A percentile compares a stretch with the other conserved stretches of the same genome.
Evolutionary conservation across 2,329 filamentous ascomycete species (phyloP).

Genomic region (Claviceps sp.): DNA sequence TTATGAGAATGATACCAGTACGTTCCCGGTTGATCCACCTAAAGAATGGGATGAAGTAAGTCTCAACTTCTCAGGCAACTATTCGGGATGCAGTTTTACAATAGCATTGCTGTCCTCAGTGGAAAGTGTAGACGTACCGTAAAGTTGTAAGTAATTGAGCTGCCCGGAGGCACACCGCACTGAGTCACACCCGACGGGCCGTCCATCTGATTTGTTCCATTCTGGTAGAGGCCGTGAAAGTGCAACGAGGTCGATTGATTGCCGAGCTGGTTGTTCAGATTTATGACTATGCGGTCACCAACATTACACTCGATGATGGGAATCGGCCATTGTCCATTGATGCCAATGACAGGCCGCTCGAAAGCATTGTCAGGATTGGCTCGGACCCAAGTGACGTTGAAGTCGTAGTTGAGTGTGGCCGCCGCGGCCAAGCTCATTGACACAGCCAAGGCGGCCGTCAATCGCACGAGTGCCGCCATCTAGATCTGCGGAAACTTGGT

Average conservation of each 20-base stretch:
- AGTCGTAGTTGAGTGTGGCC: constrained; percentile 45
- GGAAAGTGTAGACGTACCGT: constrained; percentile 28
- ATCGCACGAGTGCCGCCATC: constrained; percentile 9
- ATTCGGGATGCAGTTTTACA: background rate
- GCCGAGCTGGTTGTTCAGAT: constrained; percentile 44
- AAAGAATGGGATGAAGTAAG: background rate
- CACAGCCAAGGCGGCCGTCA: constrained; percentile 7
- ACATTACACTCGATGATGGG: constrained; percentile 50
- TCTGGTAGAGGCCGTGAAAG: constrained; percentile 61
- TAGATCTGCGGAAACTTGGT: background rate
- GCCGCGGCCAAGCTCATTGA: constrained; percentile 12
- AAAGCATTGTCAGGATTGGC: constrained; percentile 58
- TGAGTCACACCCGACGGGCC: constrained; percentile 54
- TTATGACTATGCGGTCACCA: constrained; percentile 48
- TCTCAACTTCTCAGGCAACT: background rate
- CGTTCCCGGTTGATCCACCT: constrained; percentile 54
- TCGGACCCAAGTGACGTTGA: constrained; percentile 57
- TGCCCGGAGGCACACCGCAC: constrained; percentile 50
- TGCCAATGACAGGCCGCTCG: constrained; percentile 55
- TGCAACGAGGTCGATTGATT: constrained; percentile 51
- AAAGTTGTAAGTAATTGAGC: constrained; percentile 57
- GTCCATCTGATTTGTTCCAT: constrained; percentile 57
- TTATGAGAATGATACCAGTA: constrained; percentile 72
- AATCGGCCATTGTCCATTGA: constrained; percentile 66
- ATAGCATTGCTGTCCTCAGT: background rate